Base-by-base conservation (phyloP, 495 filamentous ascomycete species). In the Bathelium albidoporum region DNA sequence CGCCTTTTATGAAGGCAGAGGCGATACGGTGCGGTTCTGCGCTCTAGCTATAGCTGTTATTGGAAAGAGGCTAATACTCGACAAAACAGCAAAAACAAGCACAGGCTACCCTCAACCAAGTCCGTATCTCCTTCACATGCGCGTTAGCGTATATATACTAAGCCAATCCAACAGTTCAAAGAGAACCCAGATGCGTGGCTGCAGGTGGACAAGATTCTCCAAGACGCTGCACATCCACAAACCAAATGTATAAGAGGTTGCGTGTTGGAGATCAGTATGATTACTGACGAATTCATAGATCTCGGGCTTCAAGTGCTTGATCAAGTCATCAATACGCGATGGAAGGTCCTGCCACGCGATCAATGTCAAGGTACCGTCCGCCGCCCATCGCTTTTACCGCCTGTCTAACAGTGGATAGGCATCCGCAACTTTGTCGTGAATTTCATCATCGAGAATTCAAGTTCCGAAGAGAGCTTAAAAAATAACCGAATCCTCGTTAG, bases 401-500 rank as follows among this genome's bases (percentile, higher is more conserved):
- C 61, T 60, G 43, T 70, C 60, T 53, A 31, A 28, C 55, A 5
- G 12, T 7, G 20, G 20, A 24, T 59, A 95, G 92, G 94, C 34
- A 97, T 99, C 70, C 93, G 94, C 60, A 97, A 97, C 78, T 97
- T 97, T 73, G 90, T 99, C 55, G 95, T 99, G 66, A 89, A 90
- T 74, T 94, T 93, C 75, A 97, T 99, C 74, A 92, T 99, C 73
- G 85, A 96, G 71, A 89, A 83, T 70, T 97, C 95, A 31, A 83
- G 80, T 70, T 88, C 88, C 34, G 93, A 97, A 73, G 92, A 96
- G 71, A 88, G 85, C 65, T 81, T 96, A 41, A 85, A 85, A 67
- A 78, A 79, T 61, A 85, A 99, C 71, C 84, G 88, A 64, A 89
- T 90, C 44, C 87, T 99, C 32, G 75, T 99, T 70, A 97, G 97